Base-by-base conservation (phyloP, 73 alveolate genomes). In the Paramecium sonneborni region DNA sequence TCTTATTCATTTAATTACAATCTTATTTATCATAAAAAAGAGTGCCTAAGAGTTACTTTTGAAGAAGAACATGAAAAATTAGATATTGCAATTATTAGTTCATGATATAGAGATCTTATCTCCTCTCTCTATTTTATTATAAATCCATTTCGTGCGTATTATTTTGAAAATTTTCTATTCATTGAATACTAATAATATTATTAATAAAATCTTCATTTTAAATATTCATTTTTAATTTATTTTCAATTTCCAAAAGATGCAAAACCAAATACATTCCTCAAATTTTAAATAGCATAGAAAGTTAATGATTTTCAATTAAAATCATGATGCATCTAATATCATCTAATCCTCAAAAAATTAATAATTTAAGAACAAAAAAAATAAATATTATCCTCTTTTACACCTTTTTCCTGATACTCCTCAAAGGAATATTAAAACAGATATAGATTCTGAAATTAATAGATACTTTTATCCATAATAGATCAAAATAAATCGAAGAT, bases 31-130 rank as follows among this genome's bases (percentile, higher is more conserved):
- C 9, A 48, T 20, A 43, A 30, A 30, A 26, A 38, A 2, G 55
- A 26, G 7, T 24, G 0, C 12, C 41, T 79, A 62, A 43, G 90
- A 44, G 69, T 79, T 10, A 20, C 76, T n/a, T 1, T 2, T 20
- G 76, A 79, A 44, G 90, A 79, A 20, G 90, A 79, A 79, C 12
- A 39, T 12, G 76, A 79, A 79, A 76, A 76, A 43, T 44, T 79
- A 21, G 90, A 79, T 23, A 21, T 15, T 9, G 35, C 90, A 1
- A 39, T 76, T 0, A 79, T 79, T 12, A 4, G 15, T 46, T 46
- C 7, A 12, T 4, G 14, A 35, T 4, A 35, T 35, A 35, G 6
- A 35, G 43, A 35, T 35, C 43, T 35, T 35, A 2, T 35, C 6
- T 35, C 6, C 43, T 35, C 6, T 6, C 43, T 35, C 43, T 35